Base-by-base conservation (phyloP, 2,329 filamentous ascomycete species). In the Pestalotiopsis sp. region DNA sequence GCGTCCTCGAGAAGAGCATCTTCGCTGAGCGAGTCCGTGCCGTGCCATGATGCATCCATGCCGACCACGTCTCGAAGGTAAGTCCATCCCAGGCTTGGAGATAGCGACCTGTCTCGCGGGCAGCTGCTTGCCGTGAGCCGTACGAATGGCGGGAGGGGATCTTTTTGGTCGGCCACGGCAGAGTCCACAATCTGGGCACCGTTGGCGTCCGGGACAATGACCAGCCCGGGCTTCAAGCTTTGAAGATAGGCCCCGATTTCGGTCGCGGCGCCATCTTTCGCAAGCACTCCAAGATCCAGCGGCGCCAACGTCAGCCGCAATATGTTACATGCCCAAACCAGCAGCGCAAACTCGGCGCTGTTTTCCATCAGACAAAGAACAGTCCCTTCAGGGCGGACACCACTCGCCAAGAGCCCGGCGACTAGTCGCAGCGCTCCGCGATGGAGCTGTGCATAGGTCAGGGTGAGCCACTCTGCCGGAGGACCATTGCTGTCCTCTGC, bases 291-390 rank as follows among this genome's bases (percentile, higher is more conserved):
- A 12, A 65, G 68, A 36, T 69, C 65, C 1, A 69, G 57, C 41
- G 41, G 27, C 14, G 65, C 65, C 20, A 65, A 63, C 14, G 69
- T 69, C 11, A 70, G 41, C 45, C 69, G 69, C 14, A 70, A 58
- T 4, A 70, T 61, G 13, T 63, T 20, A 25, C 68, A 70, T n/a
- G 68, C 62, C 69, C 69, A 70, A 13, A 70, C 58, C 2, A 70
- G 68, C 13, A 70, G 2, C 13, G 69, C 25, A 41, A 69, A 69
- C 62, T 70, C 69, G 65, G n/a, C 62, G 27, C 59, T 27, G 27
- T 62, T 62, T 11, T 20, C n/a, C 17, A 62, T 62, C 17, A 68
- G 14, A 20, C 59, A 56, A 17, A 70, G 5, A 23, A 70, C 13
- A 13, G 69, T 70, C n/a, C 57, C 57, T 17, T 40, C 45, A 2